phyloP scores from a whole-genome alignment of 768 basidiomycete species.

The Sistotremastrum suecicum region DNA sequence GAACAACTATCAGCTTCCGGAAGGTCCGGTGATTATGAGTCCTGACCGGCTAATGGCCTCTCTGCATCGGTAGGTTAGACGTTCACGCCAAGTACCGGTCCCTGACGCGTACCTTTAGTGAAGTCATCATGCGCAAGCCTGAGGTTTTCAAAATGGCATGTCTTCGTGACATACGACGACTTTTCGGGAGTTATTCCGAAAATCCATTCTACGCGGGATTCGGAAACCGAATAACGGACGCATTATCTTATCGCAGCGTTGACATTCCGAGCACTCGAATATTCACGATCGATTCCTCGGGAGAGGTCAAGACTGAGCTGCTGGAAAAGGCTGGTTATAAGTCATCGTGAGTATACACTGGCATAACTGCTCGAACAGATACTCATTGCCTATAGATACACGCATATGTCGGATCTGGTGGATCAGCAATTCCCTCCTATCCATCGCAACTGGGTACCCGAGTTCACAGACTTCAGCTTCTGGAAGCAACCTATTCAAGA shows the following conservation, averaged over 20 bases:
- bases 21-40: slow-evolving; percentile 98
- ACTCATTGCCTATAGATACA: slow-evolving; percentile 45
- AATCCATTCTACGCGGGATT: slow-evolving; percentile 95
- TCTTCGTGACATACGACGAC: slow-evolving; percentile 80
- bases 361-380: not conserved
- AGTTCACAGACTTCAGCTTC: slow-evolving; percentile 94
- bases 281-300: slow-evolving; percentile 82
- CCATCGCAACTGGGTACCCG: slow-evolving; percentile 72
- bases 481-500: slow-evolving; percentile 80
- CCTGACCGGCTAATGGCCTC: slow-evolving; percentile 92
- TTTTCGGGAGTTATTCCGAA: slow-evolving; percentile 61
- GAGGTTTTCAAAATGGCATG: slow-evolving; percentile 99
- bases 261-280: slow-evolving; percentile 89
- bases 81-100: not conserved
- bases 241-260: slow-evolving; percentile 92
- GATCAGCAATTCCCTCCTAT: slow-evolving; percentile 99
- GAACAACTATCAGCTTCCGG: slow-evolving; percentile 90
- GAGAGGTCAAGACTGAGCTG: slow-evolving; percentile 94
- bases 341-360: slow-evolving; percentile 52
- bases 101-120: slow-evolving; percentile 30
- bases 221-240: slow-evolving; percentile 96
- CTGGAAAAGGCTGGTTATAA: slow-evolving; percentile 96
- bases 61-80: slow-evolving; percentile 61
- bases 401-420: slow-evolving; percentile 98
- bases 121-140: slow-evolving; percentile 97